phyloP scores from a whole-genome alignment of 2,329 filamentous ascomycete species.

The Lecanicillium sp. region DNA sequence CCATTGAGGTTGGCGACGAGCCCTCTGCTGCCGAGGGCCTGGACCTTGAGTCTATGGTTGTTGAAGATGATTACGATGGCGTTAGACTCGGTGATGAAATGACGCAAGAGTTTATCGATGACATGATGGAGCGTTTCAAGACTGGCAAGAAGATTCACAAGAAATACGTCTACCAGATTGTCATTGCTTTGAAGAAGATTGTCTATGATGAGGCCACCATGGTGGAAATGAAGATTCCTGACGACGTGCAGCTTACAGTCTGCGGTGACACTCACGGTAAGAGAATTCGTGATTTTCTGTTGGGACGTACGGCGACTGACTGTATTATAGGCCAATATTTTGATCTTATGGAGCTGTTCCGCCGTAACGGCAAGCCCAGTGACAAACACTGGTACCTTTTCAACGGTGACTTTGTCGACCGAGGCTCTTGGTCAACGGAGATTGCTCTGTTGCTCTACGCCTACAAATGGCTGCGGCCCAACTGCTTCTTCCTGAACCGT shows the following conservation, averaged over 20 bases:
- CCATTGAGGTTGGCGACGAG: constrained; percentile 87
- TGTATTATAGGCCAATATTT: constrained; percentile 77
- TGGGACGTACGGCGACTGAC: constrained; percentile 5
- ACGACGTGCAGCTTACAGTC: constrained; percentile 76
- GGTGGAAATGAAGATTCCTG: constrained; percentile 81
- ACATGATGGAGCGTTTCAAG: constrained; percentile 96
- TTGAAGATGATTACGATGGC: constrained; percentile 83
- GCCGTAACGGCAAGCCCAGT: constrained; percentile 74
- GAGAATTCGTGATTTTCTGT: constrained; percentile 15
- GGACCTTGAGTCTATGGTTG: constrained; percentile 74
- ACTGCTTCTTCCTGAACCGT: constrained; percentile 87
- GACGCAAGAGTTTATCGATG: constrained; percentile 93
- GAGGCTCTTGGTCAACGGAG: constrained; percentile 97
- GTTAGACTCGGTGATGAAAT: constrained; percentile 69
- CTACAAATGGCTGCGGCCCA: constrained; percentile 91
- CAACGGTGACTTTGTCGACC: constrained; percentile 97
- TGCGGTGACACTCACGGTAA: constrained; percentile 94
- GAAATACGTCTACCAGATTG: constrained; percentile 97
- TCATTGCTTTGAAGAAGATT: constrained; percentile 81
- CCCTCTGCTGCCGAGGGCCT: constrained; percentile 87
- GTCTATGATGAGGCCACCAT: constrained; percentile 92
- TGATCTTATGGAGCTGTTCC: constrained; percentile 93
- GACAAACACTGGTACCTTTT: constrained; percentile 92
- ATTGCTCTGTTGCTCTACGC: constrained; percentile 89
- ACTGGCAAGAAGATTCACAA: constrained; percentile 87